Evolutionary conservation across 1,284 basidiomycete genomes (phyloP), one percentile per base, ranked within the genome.

Genomic region (Sparassis latifolia): DNA sequence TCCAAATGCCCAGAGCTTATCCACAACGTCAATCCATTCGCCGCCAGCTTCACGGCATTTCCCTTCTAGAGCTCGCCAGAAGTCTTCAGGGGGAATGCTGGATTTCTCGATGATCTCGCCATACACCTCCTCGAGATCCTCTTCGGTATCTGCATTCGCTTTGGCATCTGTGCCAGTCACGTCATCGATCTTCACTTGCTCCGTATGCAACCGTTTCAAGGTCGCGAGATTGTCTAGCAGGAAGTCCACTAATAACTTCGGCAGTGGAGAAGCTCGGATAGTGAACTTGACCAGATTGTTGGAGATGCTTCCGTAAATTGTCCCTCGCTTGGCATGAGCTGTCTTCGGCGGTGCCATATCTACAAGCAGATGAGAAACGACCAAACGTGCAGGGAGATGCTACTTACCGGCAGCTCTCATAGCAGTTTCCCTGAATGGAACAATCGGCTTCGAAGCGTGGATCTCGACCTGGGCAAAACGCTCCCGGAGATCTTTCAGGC

Each of bases 391-490:
- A 35, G 7, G 10, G 40, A 4, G 6, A n/a, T 10, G 7, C 12
- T 9, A 61, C 75, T 52, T 55, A 89, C 91, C 91, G 56, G 74
- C 62, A 3, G 75, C 91, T 61, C 82, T 88, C 33, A 97, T 79
- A 0, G 92, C 91, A 0, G 96, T 98, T 70, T 99, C 97, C 44
- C 97, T 80, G 75, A 98, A 99, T 1, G 97, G 96, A 3, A 99
- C 97, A 48, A 99, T 96, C 0, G 96, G 95, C 59, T 94, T 86
- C 1, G 94, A 97, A 5, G 89, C 85, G 59, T 96, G 92, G 45
- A 99, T 94, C 48, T 92, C 89, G 47, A 97, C 86, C 54, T 85
- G 84, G 0, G 97, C 96, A 65, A 99, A 99, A 28, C 96, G 78
- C 68, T 99, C 97, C 28, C 91, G 81, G 20, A 99, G 74, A 67